Percentiles rank a stretch among this genome's conserved stretches.
These are phyloP conservation scores for Circinella minor DNA, from an alignment of 371 early-diverging fungal genomes.

Conservation along the genomic window DNA sequence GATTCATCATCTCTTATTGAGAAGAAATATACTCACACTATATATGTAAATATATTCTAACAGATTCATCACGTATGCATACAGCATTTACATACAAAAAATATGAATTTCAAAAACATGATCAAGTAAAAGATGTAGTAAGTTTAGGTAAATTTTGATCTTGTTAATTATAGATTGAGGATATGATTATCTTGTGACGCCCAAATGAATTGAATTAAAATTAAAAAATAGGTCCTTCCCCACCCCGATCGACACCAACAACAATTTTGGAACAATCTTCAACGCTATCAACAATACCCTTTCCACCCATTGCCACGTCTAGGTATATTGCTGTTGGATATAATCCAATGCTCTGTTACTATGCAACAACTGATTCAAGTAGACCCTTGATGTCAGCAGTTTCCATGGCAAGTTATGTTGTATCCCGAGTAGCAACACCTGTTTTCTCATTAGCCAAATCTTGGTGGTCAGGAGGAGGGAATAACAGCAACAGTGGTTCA, in stretches of 20 bases:
- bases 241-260: conserved; percentile 21
- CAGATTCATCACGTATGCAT: conserved; percentile 52
- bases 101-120: conserved; percentile 61
- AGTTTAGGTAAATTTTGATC: conserved; percentile 46
- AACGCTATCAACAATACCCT: conserved; percentile 36
- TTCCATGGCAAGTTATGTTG: conserved; percentile 63
- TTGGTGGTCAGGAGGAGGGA: conserved; percentile 49
- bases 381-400: conserved; percentile 61
- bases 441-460: conserved; percentile 68
- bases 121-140: conserved; percentile 52
- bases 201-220: neutral
- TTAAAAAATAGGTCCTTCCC: conserved; percentile 29
- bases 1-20: neutral
- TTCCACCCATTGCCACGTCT: conserved; percentile 49
- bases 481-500: conserved; percentile 4
- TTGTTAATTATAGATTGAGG: neutral
- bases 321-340: conserved; percentile 63
- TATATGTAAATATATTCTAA: neutral
- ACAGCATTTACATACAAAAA: conserved; percentile 65
- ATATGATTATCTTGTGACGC: neutral
- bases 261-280: conserved; percentile 26
- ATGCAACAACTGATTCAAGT: conserved; percentile 58
- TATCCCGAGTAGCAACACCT: conserved; percentile 60
- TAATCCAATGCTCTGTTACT: conserved; percentile 63
- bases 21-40: neutral